A percentile compares a stretch with the other conserved stretches of the same genome.
These are phyloP conservation scores for Rauvolfia tetraphylla DNA, from an alignment of 257 asterid genomes.

Conservation along the genomic window DNA sequence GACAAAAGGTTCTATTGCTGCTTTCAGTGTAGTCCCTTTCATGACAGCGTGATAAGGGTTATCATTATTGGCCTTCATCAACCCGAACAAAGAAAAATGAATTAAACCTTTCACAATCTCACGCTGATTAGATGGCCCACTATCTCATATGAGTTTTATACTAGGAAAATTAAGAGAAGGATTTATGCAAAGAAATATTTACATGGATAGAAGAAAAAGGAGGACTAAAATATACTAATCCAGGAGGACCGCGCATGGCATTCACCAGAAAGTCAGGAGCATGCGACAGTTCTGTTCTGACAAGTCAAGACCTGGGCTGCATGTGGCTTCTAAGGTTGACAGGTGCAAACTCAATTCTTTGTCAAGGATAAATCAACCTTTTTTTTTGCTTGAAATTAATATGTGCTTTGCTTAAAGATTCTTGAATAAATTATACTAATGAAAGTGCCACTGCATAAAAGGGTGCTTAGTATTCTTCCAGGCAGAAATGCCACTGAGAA, in stretches of 20 bases:
- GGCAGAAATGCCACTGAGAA: constrained; percentile 2
- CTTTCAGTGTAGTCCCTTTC: constrained; percentile 52
- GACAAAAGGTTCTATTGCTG: constrained; percentile 27
- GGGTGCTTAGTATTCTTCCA: not conserved
- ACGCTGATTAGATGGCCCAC: constrained; percentile 32
- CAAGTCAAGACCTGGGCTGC: constrained; percentile 20
- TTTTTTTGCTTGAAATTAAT: not conserved
- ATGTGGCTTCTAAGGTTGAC: constrained; percentile 16
- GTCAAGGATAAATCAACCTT: not conserved
- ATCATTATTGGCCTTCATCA: constrained; percentile 32
- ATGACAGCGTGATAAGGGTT: constrained; percentile 37
- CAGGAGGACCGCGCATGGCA: constrained; percentile 3
- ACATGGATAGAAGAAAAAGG: not conserved
- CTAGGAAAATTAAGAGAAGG: not conserved
- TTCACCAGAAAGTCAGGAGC: constrained; percentile 11
- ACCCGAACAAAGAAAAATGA: constrained; percentile 39
- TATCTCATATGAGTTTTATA: not conserved
- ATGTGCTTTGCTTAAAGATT: not conserved
- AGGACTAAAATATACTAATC: not conserved
- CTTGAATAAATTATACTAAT: not conserved
- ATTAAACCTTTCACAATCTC: constrained; percentile 11
- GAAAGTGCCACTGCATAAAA: not conserved
- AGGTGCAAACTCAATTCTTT: not conserved
- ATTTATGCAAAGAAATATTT: not conserved
- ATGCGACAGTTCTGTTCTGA: constrained; percentile 22